phyloP scores from a whole-genome alignment of 345 rosid species.

The Aethionema arabicum region DNA sequence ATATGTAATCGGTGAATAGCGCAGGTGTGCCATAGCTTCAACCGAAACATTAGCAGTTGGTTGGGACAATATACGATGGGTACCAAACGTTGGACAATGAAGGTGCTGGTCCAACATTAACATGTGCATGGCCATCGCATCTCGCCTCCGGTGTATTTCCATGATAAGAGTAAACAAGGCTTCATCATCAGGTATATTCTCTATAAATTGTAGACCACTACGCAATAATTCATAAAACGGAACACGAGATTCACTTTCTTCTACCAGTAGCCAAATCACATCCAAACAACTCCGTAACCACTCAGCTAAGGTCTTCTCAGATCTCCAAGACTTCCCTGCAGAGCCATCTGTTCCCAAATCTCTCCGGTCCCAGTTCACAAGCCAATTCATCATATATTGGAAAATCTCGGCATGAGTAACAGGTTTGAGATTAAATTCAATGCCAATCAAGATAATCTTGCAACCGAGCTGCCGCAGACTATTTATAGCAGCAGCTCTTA shows the following conservation, averaged over 20 bases:
- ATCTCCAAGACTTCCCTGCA: slow-evolving; percentile 65
- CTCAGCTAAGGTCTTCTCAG: slow-evolving; percentile 68
- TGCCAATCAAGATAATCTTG: slow-evolving; percentile 80
- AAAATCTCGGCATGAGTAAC: slow-evolving; percentile 81
- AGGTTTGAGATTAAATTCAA: slow-evolving; percentile 73
- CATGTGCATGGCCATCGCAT: slow-evolving; percentile 98
- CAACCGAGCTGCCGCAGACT: slow-evolving; percentile 83
- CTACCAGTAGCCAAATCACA: slow-evolving; percentile 89
- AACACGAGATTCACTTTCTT: slow-evolving; percentile 80
- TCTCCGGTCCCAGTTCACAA: slow-evolving; percentile 92
- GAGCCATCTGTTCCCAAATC: slow-evolving; percentile 64
- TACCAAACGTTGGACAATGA: slow-evolving; percentile 95
- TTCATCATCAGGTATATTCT: slow-evolving; percentile 92
- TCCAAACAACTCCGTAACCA: slow-evolving; percentile 94
- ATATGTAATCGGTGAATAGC: slow-evolving; percentile 91
- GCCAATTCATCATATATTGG: slow-evolving; percentile 82
- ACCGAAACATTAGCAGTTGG: slow-evolving; percentile 66
- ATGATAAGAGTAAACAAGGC: slow-evolving; percentile 89
- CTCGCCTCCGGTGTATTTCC: slow-evolving; percentile 97
- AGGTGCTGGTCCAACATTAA: slow-evolving; percentile 97
- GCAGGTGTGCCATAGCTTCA: slow-evolving; percentile 67
- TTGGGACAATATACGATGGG: slow-evolving; percentile 73
- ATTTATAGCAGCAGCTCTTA: slow-evolving; percentile 66
- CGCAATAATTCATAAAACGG: slow-evolving; percentile 94
- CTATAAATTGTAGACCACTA: slow-evolving; percentile 92